These are phyloP conservation scores for Podospora tetraspora DNA, from an alignment of 495 filamentous ascomycete species.

Conservation along the genomic window DNA sequence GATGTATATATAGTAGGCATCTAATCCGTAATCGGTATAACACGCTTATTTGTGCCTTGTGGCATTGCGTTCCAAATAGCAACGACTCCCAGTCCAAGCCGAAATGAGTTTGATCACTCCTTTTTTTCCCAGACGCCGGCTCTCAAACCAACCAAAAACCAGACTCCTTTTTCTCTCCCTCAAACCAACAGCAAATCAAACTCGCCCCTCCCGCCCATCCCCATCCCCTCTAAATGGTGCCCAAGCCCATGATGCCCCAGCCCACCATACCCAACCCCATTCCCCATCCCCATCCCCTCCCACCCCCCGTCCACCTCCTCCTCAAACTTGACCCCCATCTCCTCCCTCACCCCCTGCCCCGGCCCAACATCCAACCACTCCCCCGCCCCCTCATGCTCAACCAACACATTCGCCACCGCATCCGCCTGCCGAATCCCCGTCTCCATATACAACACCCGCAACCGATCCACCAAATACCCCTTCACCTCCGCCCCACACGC, in stretches of 20 bases:
- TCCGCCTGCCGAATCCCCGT: constrained; percentile 33
- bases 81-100: not conserved
- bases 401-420: constrained; percentile 29
- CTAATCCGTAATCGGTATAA: not conserved
- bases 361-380: constrained; percentile 11
- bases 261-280: not conserved
- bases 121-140: not conserved
- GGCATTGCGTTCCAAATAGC: not conserved
- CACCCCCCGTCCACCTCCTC: not conserved
- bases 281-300: not conserved
- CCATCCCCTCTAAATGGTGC: not conserved
- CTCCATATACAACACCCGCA: constrained; percentile 32
- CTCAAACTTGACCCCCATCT: not conserved
- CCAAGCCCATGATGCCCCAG: not conserved
- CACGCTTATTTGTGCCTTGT: not conserved
- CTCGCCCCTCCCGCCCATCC: not conserved
- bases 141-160: not conserved
- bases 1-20: not conserved
- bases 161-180: not conserved
- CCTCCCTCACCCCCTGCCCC: not conserved
- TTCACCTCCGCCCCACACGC: constrained; percentile 27
- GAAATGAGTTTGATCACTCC: not conserved
- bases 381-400: constrained; percentile 20
- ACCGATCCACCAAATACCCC: constrained; percentile 27
- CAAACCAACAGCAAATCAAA: not conserved